Evolutionary conservation across 306 rosid species (phyloP).

Genomic region (Rubus idaeus): DNA sequence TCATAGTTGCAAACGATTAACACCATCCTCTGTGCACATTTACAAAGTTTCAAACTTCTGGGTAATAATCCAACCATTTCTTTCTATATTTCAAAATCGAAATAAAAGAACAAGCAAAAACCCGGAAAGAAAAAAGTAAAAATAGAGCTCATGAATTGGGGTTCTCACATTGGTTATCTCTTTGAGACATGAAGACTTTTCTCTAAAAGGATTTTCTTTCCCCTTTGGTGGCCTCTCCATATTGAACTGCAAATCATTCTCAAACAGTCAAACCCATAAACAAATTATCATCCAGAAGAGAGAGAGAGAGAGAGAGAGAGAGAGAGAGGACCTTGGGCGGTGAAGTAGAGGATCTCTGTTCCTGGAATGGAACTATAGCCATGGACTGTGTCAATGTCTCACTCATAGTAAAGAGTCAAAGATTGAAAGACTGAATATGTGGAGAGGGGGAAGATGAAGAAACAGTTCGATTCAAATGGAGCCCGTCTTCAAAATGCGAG

Average conservation of each 20-base stretch:
- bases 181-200: slow-evolving; percentile 3
- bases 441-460: not conserved
- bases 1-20: not conserved
- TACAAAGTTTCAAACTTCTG: not conserved
- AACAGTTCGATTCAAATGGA: not conserved
- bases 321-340: slow-evolving; percentile 23
- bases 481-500: too few species aligned
- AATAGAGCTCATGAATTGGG: slow-evolving; percentile 4
- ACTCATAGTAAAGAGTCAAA: not conserved
- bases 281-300: not conserved
- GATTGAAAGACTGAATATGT: not conserved
- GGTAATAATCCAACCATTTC: not conserved
- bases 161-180: slow-evolving; percentile 19
- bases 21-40: not conserved
- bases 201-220: not conserved
- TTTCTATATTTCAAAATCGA: not conserved
- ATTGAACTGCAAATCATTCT: slow-evolving; percentile 16
- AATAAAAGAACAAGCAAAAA: not conserved
- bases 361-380: slow-evolving; percentile 25
- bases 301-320: not conserved
- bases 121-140: not conserved
- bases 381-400: not conserved
- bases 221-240: not conserved
- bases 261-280: not conserved
- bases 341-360: not conserved